A percentile compares a stretch with the other conserved stretches of the same genome.
Conservation (phyloP, 495 filamentous ascomycete species). For the Elaphomyces granulatus region DNA sequence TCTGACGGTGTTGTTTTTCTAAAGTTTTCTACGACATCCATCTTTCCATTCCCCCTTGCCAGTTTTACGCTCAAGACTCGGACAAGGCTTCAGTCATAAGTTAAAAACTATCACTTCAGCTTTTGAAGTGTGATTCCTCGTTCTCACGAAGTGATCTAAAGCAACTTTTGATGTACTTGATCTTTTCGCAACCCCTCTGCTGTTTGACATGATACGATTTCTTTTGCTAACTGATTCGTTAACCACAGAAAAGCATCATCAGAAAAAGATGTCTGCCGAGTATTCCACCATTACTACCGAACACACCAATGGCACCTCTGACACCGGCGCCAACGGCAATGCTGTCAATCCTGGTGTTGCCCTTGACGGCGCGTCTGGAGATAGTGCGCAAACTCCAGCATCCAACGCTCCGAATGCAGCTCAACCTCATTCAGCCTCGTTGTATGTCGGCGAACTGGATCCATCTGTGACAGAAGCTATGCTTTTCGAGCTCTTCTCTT, state of each 20-base stretch:
- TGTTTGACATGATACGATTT: conserved; percentile 13
- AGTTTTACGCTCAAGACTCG: no score
- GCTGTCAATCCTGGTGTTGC: conserved; percentile 22
- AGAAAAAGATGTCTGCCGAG: conserved; percentile 36
- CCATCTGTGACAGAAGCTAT: conserved; percentile 96
- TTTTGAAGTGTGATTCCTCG: no score
- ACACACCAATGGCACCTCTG: conserved; percentile 28
- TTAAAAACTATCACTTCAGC: no score
- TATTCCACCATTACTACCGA: conserved; percentile 28
- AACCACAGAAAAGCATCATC: conserved; percentile 8
- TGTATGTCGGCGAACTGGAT: conserved; percentile 98
- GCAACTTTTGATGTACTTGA: no score
- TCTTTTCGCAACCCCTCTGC: conserved; percentile 15
- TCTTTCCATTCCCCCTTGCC: background rate
- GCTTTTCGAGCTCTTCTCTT: conserved; percentile 99
- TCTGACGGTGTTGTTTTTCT: no score
- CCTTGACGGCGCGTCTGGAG: conserved; percentile 16
- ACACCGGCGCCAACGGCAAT: conserved; percentile 21
- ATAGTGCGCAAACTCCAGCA: conserved; percentile 43
- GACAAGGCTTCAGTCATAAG: no score
- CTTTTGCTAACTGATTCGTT: background rate
- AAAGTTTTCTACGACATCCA: no score
- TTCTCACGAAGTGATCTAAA: no score
- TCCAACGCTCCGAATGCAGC: conserved; percentile 52
- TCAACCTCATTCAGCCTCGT: conserved; percentile 85